Evolutionary conservation across 2,329 filamentous ascomycete species (phyloP), one percentile per base, ranked within the genome.

Genomic region (Aureobasidium sp.): DNA sequence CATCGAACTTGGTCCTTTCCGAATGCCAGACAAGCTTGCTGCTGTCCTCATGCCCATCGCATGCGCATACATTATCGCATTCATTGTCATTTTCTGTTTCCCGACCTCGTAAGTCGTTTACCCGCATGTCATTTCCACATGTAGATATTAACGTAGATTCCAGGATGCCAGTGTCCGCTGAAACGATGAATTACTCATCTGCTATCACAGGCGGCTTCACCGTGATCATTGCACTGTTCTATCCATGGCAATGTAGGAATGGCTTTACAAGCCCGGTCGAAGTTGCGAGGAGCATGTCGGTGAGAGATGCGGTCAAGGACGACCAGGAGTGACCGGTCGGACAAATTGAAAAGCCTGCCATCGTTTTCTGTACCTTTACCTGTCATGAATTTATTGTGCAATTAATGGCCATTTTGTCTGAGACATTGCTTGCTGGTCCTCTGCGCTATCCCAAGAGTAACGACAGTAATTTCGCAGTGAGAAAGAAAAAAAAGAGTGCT

Each of bases 81-180:
- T 81, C 64, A 74, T 80, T 3, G 76, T 85, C 7, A 79, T 86
- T 32, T 86, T 81, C 63, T 83, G 79, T 61, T 85, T 74, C 37
- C 69, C 77, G 0, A 75, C 70, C 54, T 62, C 66, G 55, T 57
- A 55, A 53, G 55, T 49, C 17, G 37, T 10, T 29, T n/a, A 16
- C 17, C 16, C 11, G 14, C 14, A n/a, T 10, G 10, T 7, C 22
- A 27, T 5, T n/a, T 21, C 30, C n/a, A n/a, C 49, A 37, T 12
- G 24, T 17, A n/a, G n/a, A n/a, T n/a, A 22, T 38, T 52, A 30
- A 44, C 30, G 10, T 6, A 17, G 34, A n/a, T 16, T 35, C 27
- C 35, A 57, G 55, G n/a, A 40, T 54, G 32, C 63, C 65, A 3
- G 65, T 68, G 1, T 61, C 60, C 6, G 63, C 66, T 1, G 59